Conservation (phyloP, 2,329 filamentous ascomycete species). For the Hysterium pulicare region DNA sequence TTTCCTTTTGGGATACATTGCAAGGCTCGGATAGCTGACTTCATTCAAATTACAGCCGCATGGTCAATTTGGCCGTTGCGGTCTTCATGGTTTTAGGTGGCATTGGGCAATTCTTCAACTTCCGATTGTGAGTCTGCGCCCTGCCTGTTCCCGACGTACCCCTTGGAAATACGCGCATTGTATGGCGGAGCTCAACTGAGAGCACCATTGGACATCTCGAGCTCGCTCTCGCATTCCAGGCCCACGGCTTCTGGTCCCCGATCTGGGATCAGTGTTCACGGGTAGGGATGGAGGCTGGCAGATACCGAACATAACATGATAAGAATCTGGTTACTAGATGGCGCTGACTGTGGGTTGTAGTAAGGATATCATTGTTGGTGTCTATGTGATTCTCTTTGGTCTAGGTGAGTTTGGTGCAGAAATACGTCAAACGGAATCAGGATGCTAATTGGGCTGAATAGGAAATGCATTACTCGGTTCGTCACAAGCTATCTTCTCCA, state of each 20-base stretch:
- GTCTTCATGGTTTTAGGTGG: conserved; percentile 86
- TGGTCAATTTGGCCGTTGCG: conserved; percentile 88
- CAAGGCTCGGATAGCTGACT: conserved; percentile 1
- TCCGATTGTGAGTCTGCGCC: conserved; percentile 41
- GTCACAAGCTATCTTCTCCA: too few species aligned
- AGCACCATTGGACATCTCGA: too few species aligned
- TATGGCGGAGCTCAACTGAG: conserved; percentile 8
- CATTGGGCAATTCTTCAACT: conserved; percentile 65
- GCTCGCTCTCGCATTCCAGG: too few species aligned
- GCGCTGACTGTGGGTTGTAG: conserved; percentile 42
- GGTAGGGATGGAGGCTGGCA: background rate
- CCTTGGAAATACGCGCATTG: background rate
- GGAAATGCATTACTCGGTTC: conserved; percentile 57
- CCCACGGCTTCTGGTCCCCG: background rate
- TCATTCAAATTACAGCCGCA: conserved; percentile 60
- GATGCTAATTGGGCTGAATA: conserved; percentile 33
- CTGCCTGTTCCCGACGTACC: too few species aligned
- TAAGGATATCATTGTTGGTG: conserved; percentile 71
- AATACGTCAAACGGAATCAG: background rate
- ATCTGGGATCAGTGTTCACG: too few species aligned
- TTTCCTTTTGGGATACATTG: conserved; percentile 6
- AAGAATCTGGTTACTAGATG: too few species aligned
- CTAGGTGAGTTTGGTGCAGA: too few species aligned
- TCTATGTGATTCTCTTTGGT: conserved; percentile 90
- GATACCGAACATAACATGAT: background rate